These are phyloP conservation scores for Hypholoma sublateritium DNA, from an alignment of 768 basidiomycete genomes.

Conservation along the genomic window DNA sequence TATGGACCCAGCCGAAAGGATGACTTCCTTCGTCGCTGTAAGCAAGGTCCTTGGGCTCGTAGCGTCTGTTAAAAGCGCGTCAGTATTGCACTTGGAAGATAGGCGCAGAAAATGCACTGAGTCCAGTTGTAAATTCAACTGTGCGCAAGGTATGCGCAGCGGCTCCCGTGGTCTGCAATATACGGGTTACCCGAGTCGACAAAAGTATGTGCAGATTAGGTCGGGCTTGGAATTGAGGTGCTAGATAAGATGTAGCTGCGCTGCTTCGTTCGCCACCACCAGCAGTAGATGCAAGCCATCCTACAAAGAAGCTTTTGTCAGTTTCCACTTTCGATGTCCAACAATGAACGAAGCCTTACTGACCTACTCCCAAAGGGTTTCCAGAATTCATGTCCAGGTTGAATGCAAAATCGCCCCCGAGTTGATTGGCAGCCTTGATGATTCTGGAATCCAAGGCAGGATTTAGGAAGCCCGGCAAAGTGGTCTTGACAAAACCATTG, in stretches of 20 bases:
- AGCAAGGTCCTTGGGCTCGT: slow-evolving; percentile 33
- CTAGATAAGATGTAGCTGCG: slow-evolving; percentile 17
- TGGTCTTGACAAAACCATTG: slow-evolving; percentile 15
- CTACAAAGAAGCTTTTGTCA: neutral
- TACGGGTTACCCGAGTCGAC: slow-evolving; percentile 14
- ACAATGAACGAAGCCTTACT: neutral
- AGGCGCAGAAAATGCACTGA: neutral
- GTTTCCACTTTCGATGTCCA: neutral
- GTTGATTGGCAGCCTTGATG: slow-evolving; percentile 21
- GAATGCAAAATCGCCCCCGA: slow-evolving; percentile 32
- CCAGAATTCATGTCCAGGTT: slow-evolving; percentile 23
- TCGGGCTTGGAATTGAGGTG: slow-evolving; percentile 9
- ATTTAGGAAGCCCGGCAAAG: slow-evolving; percentile 14
- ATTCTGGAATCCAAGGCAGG: slow-evolving; percentile 17
- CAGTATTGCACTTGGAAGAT: neutral
- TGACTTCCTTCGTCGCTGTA: slow-evolving; percentile 34
- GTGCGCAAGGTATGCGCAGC: slow-evolving; percentile 1
- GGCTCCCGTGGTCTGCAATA: slow-evolving; percentile 1
- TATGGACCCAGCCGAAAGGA: slow-evolving; percentile 35
- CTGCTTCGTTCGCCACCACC: slow-evolving; percentile 14
- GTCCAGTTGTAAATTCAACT: slow-evolving; percentile 11
- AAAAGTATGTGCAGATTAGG: slow-evolving; percentile 19
- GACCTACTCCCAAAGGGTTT: slow-evolving; percentile 16
- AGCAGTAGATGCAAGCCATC: slow-evolving; percentile 14
- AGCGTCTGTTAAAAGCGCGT: neutral